phyloP scores from a whole-genome alignment of 2,329 filamentous ascomycete genomes.

The Pseudocercospora cruenta region DNA sequence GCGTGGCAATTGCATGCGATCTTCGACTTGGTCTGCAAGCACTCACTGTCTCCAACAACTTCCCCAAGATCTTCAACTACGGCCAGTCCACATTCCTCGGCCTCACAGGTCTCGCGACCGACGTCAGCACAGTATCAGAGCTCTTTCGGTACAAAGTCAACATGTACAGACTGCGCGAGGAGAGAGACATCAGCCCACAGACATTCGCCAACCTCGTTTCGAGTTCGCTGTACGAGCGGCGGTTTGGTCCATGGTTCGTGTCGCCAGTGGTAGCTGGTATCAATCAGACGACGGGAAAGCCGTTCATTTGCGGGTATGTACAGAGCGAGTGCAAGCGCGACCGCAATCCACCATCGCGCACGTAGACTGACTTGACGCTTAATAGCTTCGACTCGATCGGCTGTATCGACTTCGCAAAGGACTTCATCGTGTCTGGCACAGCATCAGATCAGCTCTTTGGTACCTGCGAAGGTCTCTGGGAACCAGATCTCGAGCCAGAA shows the following conservation, averaged over 20 bases:
- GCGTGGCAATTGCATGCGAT: conserved; percentile 98
- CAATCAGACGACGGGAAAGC: conserved; percentile 89
- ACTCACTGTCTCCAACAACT: conserved; percentile 98
- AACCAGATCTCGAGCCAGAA: conserved; percentile 91
- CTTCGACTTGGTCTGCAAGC: conserved; percentile 95
- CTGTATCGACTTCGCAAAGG: conserved; percentile 99
- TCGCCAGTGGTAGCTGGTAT: conserved; percentile 92
- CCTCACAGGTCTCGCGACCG: conserved; percentile 92
- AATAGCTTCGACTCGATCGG: conserved; percentile 87
- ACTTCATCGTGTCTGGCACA: conserved; percentile 97
- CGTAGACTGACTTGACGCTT: conserved; percentile 5
- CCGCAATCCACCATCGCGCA: background rate
- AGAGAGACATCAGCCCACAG: conserved; percentile 90
- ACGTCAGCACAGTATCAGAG: conserved; percentile 91
- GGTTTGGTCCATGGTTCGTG: conserved; percentile 97
- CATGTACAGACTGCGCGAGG: conserved; percentile 98
- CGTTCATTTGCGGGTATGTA: conserved; percentile 84
- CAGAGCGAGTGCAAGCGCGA: too few species aligned
- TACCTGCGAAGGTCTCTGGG: conserved; percentile 97
- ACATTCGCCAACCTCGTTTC: conserved; percentile 97
- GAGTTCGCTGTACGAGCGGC: conserved; percentile 86
- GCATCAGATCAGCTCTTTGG: conserved; percentile 97
- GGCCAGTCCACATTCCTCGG: conserved; percentile 88
- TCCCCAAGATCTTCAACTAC: conserved; percentile 99
- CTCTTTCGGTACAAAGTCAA: conserved; percentile 99